Conservation (phyloP, 2,329 filamentous ascomycete species). For the Penicillium concentricum region DNA sequence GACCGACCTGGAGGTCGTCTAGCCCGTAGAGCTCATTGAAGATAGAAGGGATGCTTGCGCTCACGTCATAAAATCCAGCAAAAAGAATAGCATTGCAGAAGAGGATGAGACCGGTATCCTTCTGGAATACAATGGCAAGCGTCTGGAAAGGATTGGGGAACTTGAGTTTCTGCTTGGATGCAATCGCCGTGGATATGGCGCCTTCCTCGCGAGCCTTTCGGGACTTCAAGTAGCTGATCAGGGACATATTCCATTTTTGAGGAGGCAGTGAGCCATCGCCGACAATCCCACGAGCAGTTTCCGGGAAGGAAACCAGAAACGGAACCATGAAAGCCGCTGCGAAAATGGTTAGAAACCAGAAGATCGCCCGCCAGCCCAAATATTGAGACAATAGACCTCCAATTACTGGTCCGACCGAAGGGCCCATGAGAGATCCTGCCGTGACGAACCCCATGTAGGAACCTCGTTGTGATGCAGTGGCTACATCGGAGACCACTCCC, state of each 20-base stretch:
- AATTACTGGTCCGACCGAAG: constrained; percentile 37
- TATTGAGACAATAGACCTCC: constrained; percentile 37
- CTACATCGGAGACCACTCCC: constrained; percentile 42
- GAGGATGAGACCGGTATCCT: constrained; percentile 40
- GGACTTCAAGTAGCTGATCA: constrained; percentile 30
- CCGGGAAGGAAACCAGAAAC: constrained; percentile 38
- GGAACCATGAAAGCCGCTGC: constrained; percentile 38
- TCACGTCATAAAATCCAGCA: constrained; percentile 45
- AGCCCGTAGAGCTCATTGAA: constrained; percentile 41
- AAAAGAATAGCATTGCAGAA: constrained; percentile 40
- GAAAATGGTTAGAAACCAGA: constrained; percentile 53
- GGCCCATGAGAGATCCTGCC: constrained; percentile 33
- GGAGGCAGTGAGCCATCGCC: constrained; percentile 39
- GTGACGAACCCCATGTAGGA: constrained; percentile 43
- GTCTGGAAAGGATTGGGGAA: constrained; percentile 42
- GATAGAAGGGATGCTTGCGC: constrained; percentile 39
- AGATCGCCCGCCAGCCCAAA: constrained; percentile 42
- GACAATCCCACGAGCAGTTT: constrained; percentile 40
- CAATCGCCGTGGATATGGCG: constrained; percentile 1
- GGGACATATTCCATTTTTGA: constrained; percentile 38
- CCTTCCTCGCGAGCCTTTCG: constrained; percentile 20
- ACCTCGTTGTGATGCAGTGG: constrained; percentile 39
- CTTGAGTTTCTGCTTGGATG: constrained; percentile 23
- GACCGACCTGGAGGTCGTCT: constrained; percentile 41
- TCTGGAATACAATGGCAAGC: constrained; percentile 34